Evolutionary conservation across 1,284 basidiomycete species (phyloP), one percentile per base, ranked within the genome.

Genomic region (Puccinia brachypodii): DNA sequence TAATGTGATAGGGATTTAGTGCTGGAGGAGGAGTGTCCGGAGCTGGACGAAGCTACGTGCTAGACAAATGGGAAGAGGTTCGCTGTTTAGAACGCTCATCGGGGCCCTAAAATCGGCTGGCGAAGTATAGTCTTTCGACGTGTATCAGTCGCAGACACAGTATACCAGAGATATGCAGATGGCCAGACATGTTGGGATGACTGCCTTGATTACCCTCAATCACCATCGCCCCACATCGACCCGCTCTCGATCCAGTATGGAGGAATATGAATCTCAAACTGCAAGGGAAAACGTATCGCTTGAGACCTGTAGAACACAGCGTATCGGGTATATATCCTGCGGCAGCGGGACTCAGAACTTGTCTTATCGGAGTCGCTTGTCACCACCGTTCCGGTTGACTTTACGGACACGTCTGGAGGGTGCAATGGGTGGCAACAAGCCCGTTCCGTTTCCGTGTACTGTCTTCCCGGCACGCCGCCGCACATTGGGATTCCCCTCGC

Each of bases 231-330:
- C 44, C 69, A 47, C 44, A 31, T 47, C 44, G 44, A 31, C 69
- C 28, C 69, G 14, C 69, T 50, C 69, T 72, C 69, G 42, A 38
- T 72, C 69, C 69, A 50, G 68, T 36, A 28, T 47, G 42, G 42
- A 50, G 40, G 28, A 71, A 72, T 72, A 72, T 72, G 13, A 38
- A 33, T 72, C 69, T 72, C 69, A 72, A 72, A 72, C 69, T 22
- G 44, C 69, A 53, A 72, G 50, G 68, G 42, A 50, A 42, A 71
- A 6, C 2, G 47, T 44, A 2, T 71, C 68, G 44, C 33, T 72
- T 53, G 28, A 72, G 44, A 44, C 33, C 9, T 42, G 69, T 44
- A 38, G 25, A 62, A 31, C 60, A 64, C 3, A 8, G 36, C 38
- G 14, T 7, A 36, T 64, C 36, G 62, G 28, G 11, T 40, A 38